A percentile compares a stretch with the other conserved stretches of the same genome.
Conservation (phyloP, 192 early-diverging fungal species). For the Backusella psychrophila region DNA sequence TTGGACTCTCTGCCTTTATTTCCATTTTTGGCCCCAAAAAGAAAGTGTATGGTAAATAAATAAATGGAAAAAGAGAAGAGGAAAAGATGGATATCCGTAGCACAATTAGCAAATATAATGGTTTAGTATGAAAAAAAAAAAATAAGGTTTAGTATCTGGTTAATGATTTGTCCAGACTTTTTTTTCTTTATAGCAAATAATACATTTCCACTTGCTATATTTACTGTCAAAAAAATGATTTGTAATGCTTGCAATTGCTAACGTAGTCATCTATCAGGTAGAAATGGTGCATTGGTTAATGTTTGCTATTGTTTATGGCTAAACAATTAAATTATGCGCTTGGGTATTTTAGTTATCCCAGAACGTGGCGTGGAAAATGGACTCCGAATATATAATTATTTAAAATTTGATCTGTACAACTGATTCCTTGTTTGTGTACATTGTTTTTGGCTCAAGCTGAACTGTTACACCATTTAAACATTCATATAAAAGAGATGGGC, state of each 20-base stretch:
- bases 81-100: neutral
- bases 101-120: neutral
- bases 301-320: neutral
- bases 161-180: neutral
- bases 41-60: neutral
- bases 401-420: neutral
- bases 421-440: neutral
- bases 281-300: neutral
- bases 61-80: neutral
- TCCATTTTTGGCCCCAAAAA: neutral
- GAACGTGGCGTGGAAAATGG: neutral
- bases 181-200: neutral
- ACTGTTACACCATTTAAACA: neutral
- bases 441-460: neutral
- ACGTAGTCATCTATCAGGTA: neutral
- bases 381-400: neutral
- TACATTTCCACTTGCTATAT: neutral
- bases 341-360: conserved; percentile 1
- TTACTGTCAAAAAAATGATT: neutral
- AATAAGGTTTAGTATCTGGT: neutral
- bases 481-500: neutral
- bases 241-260: neutral
- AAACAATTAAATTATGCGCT: neutral
- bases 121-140: neutral
- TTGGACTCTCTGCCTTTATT: conserved; percentile 6